Base-by-base conservation (phyloP, 495 filamentous ascomycete species). In the Penicillium psychrofluorescens region DNA sequence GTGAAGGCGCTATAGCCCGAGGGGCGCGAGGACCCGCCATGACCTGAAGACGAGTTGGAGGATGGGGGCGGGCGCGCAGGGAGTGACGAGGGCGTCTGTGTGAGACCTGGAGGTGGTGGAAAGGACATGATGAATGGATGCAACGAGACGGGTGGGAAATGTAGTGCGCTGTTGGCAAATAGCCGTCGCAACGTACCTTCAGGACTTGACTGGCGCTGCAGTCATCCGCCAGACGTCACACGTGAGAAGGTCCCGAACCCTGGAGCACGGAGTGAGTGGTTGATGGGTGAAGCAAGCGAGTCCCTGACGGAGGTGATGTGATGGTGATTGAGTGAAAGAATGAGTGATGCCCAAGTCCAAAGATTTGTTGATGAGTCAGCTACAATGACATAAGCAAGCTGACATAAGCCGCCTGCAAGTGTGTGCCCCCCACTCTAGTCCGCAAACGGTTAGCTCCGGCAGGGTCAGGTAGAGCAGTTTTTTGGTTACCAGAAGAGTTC, bases 81-180 rank as follows among this genome's bases (percentile, higher is more conserved):
- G 31, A 96, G 84, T 40, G 83, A 85, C 16, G 86, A 79, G 41
- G 71, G 81, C 41, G 68, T 74, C 68, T 75, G 77, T 54, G 75
- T 79, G 57, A 85, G 77, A 83, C 88, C 88, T 85, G 89, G 86
- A 83, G 87, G 87, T 56, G 86, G 86, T 58, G 87, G 85, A 76
- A 89, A 90, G 66, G 89, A 84, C 90, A 95, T 94, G 83, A 85
- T 90, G 85, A 90, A 90, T 70, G 79, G 76, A 66, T 68, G 44
- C 74, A 72, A 69, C 74, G 49, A 58, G 49, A 51, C 22, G 43
- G 43, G 36, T 47, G 46, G 53, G 46, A 55, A 48, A 59, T 45
- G 48, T 63, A 43, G 50, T 60, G 57, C 54, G 58, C 55, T 62
- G 57, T 56, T 40, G 63, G 55, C 48, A 54, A 54, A 54, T 53